Evolutionary conservation across 257 asterid genomes (phyloP).

Genomic region (Solanum medicagineum): DNA sequence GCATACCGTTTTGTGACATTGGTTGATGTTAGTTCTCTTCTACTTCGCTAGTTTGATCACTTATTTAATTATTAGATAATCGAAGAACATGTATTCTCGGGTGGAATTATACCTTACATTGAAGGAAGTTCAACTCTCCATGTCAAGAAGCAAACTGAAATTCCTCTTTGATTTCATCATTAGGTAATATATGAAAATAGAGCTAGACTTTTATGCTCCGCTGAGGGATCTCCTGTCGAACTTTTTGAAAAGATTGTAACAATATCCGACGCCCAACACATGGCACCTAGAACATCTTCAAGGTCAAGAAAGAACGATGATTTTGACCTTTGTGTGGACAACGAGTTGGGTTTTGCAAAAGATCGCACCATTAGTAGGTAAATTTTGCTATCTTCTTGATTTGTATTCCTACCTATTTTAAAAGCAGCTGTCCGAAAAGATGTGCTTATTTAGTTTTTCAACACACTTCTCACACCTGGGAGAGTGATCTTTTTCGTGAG

Average conservation of each 20-base stretch:
- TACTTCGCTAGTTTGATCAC: neutral
- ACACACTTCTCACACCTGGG: neutral
- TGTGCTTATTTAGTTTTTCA: neutral
- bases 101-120: neutral
- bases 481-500: neutral
- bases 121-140: neutral
- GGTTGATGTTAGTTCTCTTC: slow-evolving; percentile 70
- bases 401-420: neutral
- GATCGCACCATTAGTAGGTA: slow-evolving; percentile 97
- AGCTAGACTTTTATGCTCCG: slow-evolving; percentile 68
- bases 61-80: neutral
- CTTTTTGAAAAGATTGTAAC: slow-evolving; percentile 72
- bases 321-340: slow-evolving; percentile 84
- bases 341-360: slow-evolving; percentile 86
- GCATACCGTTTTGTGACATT: slow-evolving; percentile 95
- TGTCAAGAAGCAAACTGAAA: neutral
- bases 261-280: slow-evolving; percentile 61
- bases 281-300: slow-evolving; percentile 86
- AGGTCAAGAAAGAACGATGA: slow-evolving; percentile 73
- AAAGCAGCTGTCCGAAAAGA: neutral
- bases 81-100: no score
- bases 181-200: slow-evolving; percentile 92
- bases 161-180: neutral
- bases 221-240: slow-evolving; percentile 69
- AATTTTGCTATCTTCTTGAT: neutral